Percentiles rank a stretch among this genome's conserved stretches.
Conservation (phyloP, 345 rosid genomes). For the Boechera retrofracta region DNA sequence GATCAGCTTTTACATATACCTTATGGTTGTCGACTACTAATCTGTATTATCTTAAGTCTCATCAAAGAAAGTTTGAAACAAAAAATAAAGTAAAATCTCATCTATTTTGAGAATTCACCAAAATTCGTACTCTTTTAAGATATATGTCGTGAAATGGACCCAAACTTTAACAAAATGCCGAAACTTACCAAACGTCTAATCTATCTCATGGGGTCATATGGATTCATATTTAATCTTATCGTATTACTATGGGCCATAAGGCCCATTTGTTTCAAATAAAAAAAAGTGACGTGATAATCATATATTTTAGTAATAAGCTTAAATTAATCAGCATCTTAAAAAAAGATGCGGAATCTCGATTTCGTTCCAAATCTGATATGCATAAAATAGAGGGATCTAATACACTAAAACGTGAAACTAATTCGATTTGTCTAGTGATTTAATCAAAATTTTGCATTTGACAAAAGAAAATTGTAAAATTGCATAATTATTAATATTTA, state of each 20-base stretch:
- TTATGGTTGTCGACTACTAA: neutral
- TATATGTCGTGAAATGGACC: slow-evolving; percentile 16
- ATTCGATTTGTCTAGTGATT: neutral
- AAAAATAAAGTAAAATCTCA: neutral
- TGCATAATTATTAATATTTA: neutral
- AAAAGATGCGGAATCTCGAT: slow-evolving; percentile 43
- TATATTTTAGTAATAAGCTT: neutral
- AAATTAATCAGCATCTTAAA: slow-evolving; percentile 26
- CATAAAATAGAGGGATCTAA: neutral
- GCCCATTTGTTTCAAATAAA: slow-evolving; percentile 25
- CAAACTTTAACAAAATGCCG: neutral
- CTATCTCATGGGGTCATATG: slow-evolving; percentile 9
- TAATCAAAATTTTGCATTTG: neutral
- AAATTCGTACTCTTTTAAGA: neutral
- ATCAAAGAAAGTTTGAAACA: neutral
- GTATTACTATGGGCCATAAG: slow-evolving; percentile 12
- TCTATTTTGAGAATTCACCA: neutral
- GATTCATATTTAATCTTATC: slow-evolving; percentile 1
- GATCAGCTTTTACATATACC: neutral
- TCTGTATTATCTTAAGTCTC: neutral
- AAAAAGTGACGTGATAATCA: slow-evolving; percentile 8
- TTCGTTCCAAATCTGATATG: neutral
- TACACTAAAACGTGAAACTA: neutral
- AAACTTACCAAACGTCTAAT: neutral
- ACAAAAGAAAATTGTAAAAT: neutral